These are phyloP conservation scores for Ophiobolus disseminans DNA, from an alignment of 2,329 filamentous ascomycete genomes.

Conservation along the genomic window DNA sequence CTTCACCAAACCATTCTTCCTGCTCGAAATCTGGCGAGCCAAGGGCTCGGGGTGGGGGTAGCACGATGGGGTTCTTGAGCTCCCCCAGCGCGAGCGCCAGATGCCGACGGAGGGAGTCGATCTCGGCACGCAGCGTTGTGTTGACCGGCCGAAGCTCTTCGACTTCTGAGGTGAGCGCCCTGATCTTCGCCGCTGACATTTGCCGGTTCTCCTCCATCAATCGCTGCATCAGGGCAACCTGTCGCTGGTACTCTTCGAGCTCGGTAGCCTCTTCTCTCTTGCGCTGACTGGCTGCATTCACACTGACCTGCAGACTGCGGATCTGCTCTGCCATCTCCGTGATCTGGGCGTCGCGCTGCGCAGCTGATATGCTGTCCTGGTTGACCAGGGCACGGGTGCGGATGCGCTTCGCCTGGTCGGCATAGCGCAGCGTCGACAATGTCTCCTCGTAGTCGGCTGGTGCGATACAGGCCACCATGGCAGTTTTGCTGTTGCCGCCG, in stretches of 20 bases:
- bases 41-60: slow-evolving; percentile 48
- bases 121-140: slow-evolving; percentile 71
- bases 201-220: slow-evolving; percentile 94
- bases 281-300: slow-evolving; percentile 63
- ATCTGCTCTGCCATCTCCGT: slow-evolving; percentile 95
- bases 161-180: slow-evolving; percentile 68
- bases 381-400: slow-evolving; percentile 94
- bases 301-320: slow-evolving; percentile 78
- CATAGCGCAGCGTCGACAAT: slow-evolving; percentile 92
- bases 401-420: slow-evolving; percentile 97
- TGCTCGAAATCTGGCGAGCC: slow-evolving; percentile 43
- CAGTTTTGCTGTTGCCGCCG: slow-evolving; percentile 96
- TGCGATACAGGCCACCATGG: slow-evolving; percentile 98
- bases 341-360: slow-evolving; percentile 93
- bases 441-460: slow-evolving; percentile 98
- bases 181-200: slow-evolving; percentile 92
- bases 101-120: slow-evolving; percentile 86
- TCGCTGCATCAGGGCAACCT: slow-evolving; percentile 87
- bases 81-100: slow-evolving; percentile 84
- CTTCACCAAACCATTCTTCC: slow-evolving; percentile 35
- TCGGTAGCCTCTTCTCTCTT: slow-evolving; percentile 85
- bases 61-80: slow-evolving; percentile 88
- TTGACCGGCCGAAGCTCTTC: slow-evolving; percentile 57
- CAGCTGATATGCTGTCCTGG: slow-evolving; percentile 90
- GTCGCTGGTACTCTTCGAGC: slow-evolving; percentile 92